Evolutionary conservation across 129 eudicot species (phyloP), one percentile per base, ranked within the genome.

Genomic region (Helianthus tuberosus): DNA sequence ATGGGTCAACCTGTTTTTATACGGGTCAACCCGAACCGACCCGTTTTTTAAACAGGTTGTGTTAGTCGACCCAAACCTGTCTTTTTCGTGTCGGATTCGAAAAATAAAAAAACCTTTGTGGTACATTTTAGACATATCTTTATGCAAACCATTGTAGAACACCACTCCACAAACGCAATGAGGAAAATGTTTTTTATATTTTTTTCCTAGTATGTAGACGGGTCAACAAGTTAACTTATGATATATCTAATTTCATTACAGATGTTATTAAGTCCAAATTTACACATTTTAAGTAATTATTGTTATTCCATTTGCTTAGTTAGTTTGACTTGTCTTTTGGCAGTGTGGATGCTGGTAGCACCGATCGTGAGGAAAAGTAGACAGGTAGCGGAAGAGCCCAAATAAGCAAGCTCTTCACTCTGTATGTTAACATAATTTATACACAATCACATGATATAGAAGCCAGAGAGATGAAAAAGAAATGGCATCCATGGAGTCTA

Each of bases 291-390:
- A 60, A 60, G 66, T 29, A 17, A 13, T 60, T 8, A 11, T 25
- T 60, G 44, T 12, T 60, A 1, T 13, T 60, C 11, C 66, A 38
- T 20, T 16, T 16, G 43, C 11, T 67, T 27, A 11, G 35, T 6
- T 63, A 27, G 54, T 17, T 4, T 11, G 66, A 13, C 66, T 39
- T 41, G 3, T 13, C 29, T 39, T 39, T 82, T 74, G 17, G 86
- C 81, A 91, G 97, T 88, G 44, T 91, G 97, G 97, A 86, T 88
- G 97, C 69, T 91, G 64, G 86, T 91, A 49, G 88, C 91, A 46
- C 97, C 97, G 6, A 77, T 88, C 47, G 58, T 91, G 47, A 69
- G 81, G 84, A 88, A 86, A 73, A 80, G 74, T 77, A 84, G 82
- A 73, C 82, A 80, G 74, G 82, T 32, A 32, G 36, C 75, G 68